Percentiles rank a stretch among this genome's conserved stretches.
Conservation (phyloP, 495 filamentous ascomycete species). For the Durotheca rogersii region DNA sequence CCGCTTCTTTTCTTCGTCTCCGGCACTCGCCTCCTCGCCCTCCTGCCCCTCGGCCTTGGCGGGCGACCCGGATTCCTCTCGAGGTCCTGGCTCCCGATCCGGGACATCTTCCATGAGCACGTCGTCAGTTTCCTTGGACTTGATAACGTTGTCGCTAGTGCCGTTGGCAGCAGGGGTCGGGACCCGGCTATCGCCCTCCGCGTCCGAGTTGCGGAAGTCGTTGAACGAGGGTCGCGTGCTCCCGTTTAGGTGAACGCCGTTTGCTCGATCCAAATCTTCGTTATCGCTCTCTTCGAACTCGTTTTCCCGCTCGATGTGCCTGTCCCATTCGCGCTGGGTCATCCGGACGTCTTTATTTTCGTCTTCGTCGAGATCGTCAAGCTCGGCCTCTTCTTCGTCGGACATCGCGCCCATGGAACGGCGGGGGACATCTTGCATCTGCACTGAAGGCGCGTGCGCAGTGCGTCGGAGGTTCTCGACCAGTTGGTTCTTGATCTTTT, state of each 20-base stretch:
- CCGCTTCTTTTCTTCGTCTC: slow-evolving; percentile 34
- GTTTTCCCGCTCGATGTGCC: slow-evolving; percentile 67
- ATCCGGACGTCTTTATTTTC: slow-evolving; percentile 81
- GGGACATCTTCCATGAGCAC: slow-evolving; percentile 64
- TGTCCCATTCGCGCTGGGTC: slow-evolving; percentile 82
- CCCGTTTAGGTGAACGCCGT: slow-evolving; percentile 68
- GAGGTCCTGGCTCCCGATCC: slow-evolving; percentile 31
- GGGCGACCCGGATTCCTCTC: slow-evolving; percentile 17
- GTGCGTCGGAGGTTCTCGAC: slow-evolving; percentile 92
- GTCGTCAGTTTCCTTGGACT: slow-evolving; percentile 61
- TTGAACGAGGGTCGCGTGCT: slow-evolving; percentile 63
- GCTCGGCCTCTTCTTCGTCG: slow-evolving; percentile 83
- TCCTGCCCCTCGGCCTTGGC: slow-evolving; percentile 47
- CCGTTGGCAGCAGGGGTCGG: slow-evolving; percentile 56
- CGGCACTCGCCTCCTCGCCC: slow-evolving; percentile 25
- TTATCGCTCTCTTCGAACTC: slow-evolving; percentile 87
- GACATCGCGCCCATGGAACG: slow-evolving; percentile 64
- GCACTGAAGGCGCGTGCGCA: slow-evolving; percentile 84
- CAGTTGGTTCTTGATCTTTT: slow-evolving; percentile 90
- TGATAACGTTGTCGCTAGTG: slow-evolving; percentile 46
- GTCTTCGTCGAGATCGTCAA: slow-evolving; percentile 89
- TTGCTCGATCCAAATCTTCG: slow-evolving; percentile 74
- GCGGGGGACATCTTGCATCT: slow-evolving; percentile 92
- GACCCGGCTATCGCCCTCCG: slow-evolving; percentile 63
- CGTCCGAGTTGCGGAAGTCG: slow-evolving; percentile 71